Conservation (phyloP, 371 early-diverging fungal genomes). For the Basidiobolus meristosporus region DNA sequence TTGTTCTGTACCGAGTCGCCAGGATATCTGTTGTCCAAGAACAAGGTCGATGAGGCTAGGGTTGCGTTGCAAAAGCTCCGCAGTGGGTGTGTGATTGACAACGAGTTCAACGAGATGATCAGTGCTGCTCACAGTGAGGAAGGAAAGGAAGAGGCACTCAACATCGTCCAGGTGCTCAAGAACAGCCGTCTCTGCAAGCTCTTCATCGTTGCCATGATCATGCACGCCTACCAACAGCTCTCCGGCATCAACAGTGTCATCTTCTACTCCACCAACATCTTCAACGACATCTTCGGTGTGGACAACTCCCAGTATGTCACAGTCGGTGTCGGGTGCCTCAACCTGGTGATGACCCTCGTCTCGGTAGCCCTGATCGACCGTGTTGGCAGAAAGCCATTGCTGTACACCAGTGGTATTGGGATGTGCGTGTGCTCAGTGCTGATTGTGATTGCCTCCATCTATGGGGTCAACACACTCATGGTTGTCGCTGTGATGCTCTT, state of each 20-base stretch:
- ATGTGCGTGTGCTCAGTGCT: slow-evolving; percentile 23
- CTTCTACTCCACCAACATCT: slow-evolving; percentile 43
- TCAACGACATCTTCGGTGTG: slow-evolving; percentile 17
- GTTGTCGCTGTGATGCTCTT: slow-evolving; percentile 53
- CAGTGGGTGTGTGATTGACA: slow-evolving; percentile 25
- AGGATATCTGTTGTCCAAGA: slow-evolving; percentile 36
- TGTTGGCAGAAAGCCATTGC: slow-evolving; percentile 47
- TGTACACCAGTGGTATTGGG: slow-evolving; percentile 37
- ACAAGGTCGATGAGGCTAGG: slow-evolving; percentile 33
- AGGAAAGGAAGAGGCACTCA: not conserved
- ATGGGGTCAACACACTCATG: slow-evolving; percentile 24
- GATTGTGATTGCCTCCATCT: slow-evolving; percentile 29
- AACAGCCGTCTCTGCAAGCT: slow-evolving; percentile 28
- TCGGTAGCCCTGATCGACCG: slow-evolving; percentile 41
- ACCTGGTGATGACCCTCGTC: slow-evolving; percentile 27
- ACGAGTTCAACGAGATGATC: slow-evolving; percentile 28
- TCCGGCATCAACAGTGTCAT: slow-evolving; percentile 75
- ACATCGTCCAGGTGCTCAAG: slow-evolving; percentile 16
- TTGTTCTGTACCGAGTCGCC: slow-evolving; percentile 61
- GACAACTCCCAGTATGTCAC: slow-evolving; percentile 23
- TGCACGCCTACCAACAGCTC: slow-evolving; percentile 49
- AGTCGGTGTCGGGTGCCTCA: slow-evolving; percentile 25
- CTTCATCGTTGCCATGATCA: slow-evolving; percentile 15
- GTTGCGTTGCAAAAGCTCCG: slow-evolving; percentile 28
- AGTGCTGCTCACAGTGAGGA: not conserved